These are phyloP conservation scores for Boletus barrowsii DNA, from an alignment of 768 basidiomycete genomes.

Conservation along the genomic window DNA sequence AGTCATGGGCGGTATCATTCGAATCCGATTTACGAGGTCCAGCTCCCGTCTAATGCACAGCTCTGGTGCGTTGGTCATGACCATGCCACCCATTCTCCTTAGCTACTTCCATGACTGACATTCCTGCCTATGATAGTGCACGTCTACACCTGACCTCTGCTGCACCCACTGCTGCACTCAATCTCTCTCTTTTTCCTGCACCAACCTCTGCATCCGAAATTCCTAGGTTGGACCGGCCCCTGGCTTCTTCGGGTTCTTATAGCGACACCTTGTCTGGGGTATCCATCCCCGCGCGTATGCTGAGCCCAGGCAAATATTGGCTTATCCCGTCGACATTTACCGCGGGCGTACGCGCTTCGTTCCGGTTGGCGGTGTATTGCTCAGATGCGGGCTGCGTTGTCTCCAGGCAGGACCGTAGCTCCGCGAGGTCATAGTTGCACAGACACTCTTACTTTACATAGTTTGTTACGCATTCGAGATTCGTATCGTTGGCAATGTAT, in stretches of 20 bases:
- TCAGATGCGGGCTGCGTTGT: constrained; percentile 33
- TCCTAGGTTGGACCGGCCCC: constrained; percentile 34
- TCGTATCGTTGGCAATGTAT: not conserved
- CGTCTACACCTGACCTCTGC: constrained; percentile 60
- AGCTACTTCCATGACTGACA: not conserved
- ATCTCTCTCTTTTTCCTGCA: constrained; percentile 56
- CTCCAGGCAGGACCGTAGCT: constrained; percentile 2
- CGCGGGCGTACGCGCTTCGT: constrained; percentile 53
- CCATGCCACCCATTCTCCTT: not conserved
- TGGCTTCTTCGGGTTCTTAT: constrained; percentile 78
- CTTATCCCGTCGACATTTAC: constrained; percentile 72
- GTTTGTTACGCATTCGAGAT: not conserved
- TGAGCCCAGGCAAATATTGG: constrained; percentile 64
- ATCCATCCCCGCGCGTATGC: constrained; percentile 46
- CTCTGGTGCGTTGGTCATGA: constrained; percentile 46
- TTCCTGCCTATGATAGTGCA: constrained; percentile 41
- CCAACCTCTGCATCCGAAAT: constrained; percentile 5
- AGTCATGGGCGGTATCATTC: constrained; percentile 57
- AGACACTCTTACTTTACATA: not conserved
- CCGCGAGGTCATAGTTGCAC: not conserved
- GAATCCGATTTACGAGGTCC: constrained; percentile 70
- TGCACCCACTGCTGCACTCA: constrained; percentile 46
- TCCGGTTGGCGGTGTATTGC: constrained; percentile 61
- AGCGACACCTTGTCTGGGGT: constrained; percentile 74
- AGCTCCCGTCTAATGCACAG: constrained; percentile 48